Conservation (phyloP, 2,329 filamentous ascomycete genomes). For the Tolypocladium cylindrosporum region DNA sequence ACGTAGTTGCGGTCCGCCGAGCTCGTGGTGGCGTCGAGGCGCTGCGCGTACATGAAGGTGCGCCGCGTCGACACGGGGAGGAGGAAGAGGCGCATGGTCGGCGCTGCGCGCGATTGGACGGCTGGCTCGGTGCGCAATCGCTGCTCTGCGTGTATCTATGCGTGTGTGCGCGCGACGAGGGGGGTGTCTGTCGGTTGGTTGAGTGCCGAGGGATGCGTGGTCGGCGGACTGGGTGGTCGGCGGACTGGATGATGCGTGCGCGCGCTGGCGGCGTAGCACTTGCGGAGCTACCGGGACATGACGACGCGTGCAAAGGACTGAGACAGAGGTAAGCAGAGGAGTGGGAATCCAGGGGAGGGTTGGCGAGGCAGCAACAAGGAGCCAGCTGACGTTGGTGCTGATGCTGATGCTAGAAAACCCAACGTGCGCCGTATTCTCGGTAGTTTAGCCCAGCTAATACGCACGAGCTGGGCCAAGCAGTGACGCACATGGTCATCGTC, state of each 20-base stretch:
- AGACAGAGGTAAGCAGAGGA: not conserved
- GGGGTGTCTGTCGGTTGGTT: not conserved
- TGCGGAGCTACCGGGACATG: not conserved
- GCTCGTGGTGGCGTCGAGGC: slow-evolving; percentile 47
- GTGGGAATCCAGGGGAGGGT: not conserved
- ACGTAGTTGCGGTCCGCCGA: slow-evolving; percentile 39
- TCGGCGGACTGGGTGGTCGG: not conserved
- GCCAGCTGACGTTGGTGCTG: not conserved
- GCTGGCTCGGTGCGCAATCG: not conserved
- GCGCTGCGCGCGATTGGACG: not conserved
- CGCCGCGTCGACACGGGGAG: slow-evolving; percentile 86
- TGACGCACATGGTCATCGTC: slow-evolving; percentile 22
- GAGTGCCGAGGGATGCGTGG: not conserved
- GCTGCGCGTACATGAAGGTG: slow-evolving; percentile 86
- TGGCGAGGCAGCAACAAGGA: not conserved
- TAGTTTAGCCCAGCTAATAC: not conserved
- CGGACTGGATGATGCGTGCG: not conserved
- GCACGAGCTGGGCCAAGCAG: slow-evolving; percentile 4
- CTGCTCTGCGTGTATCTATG: not conserved
- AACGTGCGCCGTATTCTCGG: not conserved
- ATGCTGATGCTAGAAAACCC: not conserved
- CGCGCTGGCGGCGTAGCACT: not conserved
- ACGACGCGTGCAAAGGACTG: not conserved
- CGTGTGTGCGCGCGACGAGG: not conserved
- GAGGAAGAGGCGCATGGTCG: slow-evolving; percentile 80